Conservation (phyloP, 352 stramenopile genomes). For the Phytophthora nicotianae region DNA sequence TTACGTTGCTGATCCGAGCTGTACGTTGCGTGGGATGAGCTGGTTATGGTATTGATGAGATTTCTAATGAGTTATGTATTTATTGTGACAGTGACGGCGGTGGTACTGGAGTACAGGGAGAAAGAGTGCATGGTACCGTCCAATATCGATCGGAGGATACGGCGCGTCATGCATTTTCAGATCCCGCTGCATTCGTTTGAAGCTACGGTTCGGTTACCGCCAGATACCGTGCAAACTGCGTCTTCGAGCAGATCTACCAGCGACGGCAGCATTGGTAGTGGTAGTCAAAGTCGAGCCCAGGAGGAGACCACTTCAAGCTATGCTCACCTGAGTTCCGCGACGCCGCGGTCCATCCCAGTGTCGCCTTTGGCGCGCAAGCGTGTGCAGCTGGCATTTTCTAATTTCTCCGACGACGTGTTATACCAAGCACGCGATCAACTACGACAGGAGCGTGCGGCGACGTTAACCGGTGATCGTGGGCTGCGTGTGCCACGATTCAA, state of each 20-base stretch:
- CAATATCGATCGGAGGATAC: conserved; percentile 87
- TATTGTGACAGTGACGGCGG: conserved; percentile 64
- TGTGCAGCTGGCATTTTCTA: conserved; percentile 79
- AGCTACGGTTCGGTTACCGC: conserved; percentile 75
- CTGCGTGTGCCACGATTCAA: conserved; percentile 80
- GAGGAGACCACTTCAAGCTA: conserved; percentile 45
- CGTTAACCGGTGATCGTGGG: conserved; percentile 60
- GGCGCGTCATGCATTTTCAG: conserved; percentile 89
- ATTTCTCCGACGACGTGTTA: conserved; percentile 85
- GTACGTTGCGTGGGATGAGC: conserved; percentile 41
- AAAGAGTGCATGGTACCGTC: conserved; percentile 83
- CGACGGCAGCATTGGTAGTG: conserved; percentile 20
- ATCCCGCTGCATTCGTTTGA: conserved; percentile 87
- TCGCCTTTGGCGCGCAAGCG: conserved; percentile 73
- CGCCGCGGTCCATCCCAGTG: conserved; percentile 84
- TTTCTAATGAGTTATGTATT: conserved; percentile 19
- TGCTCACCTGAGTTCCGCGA: conserved; percentile 53
- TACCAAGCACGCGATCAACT: conserved; percentile 83
- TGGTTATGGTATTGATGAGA: conserved; percentile 7
- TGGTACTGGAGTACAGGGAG: conserved; percentile 88
- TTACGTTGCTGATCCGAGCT: conserved; percentile 69
- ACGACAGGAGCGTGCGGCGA: conserved; percentile 72
- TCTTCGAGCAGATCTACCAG: conserved; percentile 20
- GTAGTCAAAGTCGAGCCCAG: conserved; percentile 29
- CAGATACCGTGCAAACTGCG: conserved; percentile 29